Evolutionary conservation across 2,329 filamentous ascomycete genomes (phyloP), one percentile per base, ranked within the genome.

Genomic region (Fusarium mundagurra): DNA sequence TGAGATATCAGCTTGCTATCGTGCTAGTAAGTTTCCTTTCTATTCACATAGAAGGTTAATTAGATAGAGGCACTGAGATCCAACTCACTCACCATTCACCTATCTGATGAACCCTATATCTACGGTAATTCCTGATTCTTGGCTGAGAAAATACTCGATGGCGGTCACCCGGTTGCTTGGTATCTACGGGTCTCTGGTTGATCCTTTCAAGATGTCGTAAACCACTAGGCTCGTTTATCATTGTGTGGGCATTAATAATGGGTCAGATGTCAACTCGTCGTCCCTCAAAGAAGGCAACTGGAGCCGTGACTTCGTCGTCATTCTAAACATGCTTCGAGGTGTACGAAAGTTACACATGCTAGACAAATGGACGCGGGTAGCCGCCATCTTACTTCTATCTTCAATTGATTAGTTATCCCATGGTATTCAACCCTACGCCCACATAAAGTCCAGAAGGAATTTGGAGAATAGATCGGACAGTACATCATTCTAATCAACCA

Each of bases 261-360:
- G 20, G n/a, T 27, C 17, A 27, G 16, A 38, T n/a, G 12, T 24
- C 43, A 41, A n/a, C 27, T 16, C 10, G 18, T 31, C 29, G 18
- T 39, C 45, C 27, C 22, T 33, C 22, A 6, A 17, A 36, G 29
- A 60, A 34, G 71, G 63, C 45, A 74, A 74, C 38, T 72, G 33
- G 57, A 74, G 55, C 71, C 71, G 67, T 48, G 18, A 22, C 43
- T 18, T 57, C 31, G 39, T 50, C 24, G 43, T 66, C 31, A 43
- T 44, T 29, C 45, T 45, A 58, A 60, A 33, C 34, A 22, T 59
- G 20, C 38, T 17, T 33, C 33, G 14, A 9, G 72, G 65, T 41
- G 16, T 48, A 69, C 68, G 17, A 44, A 34, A 45, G 33, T 39
- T 38, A 31, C 24, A 45, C 48, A 53, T 59, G 27, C 18, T 24